Conservation (phyloP, 805 yeast species). For the Maudiozyma saulgeensis region DNA sequence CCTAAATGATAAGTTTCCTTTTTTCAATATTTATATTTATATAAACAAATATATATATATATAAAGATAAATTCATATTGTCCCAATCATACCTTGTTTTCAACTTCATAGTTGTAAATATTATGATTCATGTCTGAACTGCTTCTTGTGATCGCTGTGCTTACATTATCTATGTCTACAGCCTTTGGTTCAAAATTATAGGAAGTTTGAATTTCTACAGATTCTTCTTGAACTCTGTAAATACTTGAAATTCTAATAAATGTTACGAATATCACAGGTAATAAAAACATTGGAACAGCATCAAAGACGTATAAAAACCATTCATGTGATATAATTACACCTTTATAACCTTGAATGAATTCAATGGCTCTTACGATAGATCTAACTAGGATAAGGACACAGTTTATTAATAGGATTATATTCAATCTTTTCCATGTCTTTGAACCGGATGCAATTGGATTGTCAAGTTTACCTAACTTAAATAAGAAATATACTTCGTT, state of each 20-base stretch:
- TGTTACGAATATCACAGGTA: constrained; percentile 6
- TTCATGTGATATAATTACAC: constrained; percentile 22
- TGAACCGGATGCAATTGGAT: constrained; percentile 1
- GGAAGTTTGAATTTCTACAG: constrained; percentile 6
- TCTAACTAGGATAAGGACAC: constrained; percentile 23
- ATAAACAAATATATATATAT: neutral
- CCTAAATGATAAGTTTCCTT: neutral
- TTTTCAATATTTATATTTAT: neutral
- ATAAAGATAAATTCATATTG: neutral
- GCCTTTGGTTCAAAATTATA: neutral
- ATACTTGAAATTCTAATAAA: constrained; percentile 10
- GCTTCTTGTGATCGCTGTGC: neutral
- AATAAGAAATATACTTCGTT: constrained; percentile 12
- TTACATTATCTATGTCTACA: neutral
- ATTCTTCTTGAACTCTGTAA: constrained; percentile 12
- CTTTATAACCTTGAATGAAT: constrained; percentile 24
- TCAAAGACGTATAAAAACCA: constrained; percentile 25
- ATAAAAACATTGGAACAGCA: constrained; percentile 21
- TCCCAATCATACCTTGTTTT: neutral
- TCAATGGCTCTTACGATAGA: constrained; percentile 28
- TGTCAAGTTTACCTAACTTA: constrained; percentile 4
- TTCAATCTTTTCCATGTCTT: constrained; percentile 13
- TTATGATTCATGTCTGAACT: neutral
- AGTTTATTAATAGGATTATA: constrained; percentile 6
- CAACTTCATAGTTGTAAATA: neutral